These are phyloP conservation scores for Schizopora paradoxa DNA, from an alignment of 1,284 basidiomycete genomes.

Conservation along the genomic window DNA sequence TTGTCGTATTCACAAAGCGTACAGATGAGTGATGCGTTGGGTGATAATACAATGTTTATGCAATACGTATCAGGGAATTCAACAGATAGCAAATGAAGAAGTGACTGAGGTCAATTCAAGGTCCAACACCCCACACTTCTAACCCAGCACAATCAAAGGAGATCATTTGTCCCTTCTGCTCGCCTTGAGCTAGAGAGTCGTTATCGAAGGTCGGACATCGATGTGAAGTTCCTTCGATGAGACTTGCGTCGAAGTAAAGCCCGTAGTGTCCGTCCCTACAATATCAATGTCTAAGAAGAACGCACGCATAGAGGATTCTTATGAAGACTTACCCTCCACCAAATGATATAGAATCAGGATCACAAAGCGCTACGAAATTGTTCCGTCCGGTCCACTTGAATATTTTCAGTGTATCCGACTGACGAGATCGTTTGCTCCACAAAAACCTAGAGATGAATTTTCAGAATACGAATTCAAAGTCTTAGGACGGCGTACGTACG, in stretches of 20 bases:
- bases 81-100: no score
- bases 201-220: conserved; percentile 87
- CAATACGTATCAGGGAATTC: no score
- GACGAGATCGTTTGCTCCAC: conserved; percentile 48
- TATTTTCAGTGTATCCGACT: conserved; percentile 43
- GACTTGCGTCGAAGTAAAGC: conserved; percentile 80
- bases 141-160: conserved; percentile 81
- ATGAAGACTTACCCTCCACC: conserved; percentile 75
- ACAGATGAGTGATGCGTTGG: no score
- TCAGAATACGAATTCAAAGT: conserved; percentile 3
- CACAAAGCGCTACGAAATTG: conserved; percentile 86
- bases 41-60: no score
- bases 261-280: conserved; percentile 82
- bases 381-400: conserved; percentile 90
- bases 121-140: conserved; percentile 77
- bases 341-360: conserved; percentile 75
- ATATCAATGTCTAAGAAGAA: neutral
- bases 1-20: no score
- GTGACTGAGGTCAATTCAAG: no score
- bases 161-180: conserved; percentile 43
- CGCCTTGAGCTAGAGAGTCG: conserved; percentile 55
- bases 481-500: conserved; percentile 45
- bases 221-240: conserved; percentile 81
- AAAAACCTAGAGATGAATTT: conserved; percentile 56
- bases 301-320: conserved; percentile 7